Evolutionary conservation across 345 rosid genomes (phyloP), one percentile per base, ranked within the genome.

Genomic region (Trapa bicornis): DNA sequence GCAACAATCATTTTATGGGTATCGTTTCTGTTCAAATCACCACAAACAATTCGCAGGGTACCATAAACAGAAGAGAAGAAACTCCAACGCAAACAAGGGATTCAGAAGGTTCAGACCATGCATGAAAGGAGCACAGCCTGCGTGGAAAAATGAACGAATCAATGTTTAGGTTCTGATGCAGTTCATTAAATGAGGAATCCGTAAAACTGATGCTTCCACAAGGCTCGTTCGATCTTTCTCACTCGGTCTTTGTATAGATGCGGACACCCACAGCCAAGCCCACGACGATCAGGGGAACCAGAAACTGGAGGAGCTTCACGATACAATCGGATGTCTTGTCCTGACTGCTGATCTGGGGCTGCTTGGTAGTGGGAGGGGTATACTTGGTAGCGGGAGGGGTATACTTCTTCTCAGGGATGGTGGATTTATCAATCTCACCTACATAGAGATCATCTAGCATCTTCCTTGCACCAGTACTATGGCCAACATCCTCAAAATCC

Each of bases 401-500:
- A 73, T 87, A 86, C 67, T 69, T 78, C 65, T 68, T 73, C 80
- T 72, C 78, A 0, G 96, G 96, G 71, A 89, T 76, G 54, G 93
- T 87, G 38, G 87, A 73, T 43, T 87, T 15, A 68, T 91, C 93
- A 6, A 91, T 80, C 16, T 84, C 82, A 41, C 99, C 99, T 0
- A 91, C 79, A 14, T 81, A 86, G 78, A 71, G 81, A 72, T 91
- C 97, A 43, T 86, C 97, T 81, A 91, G 80, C 96, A 91, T 89
- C 4, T 92, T 89, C 70, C 79, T 84, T 3, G 99, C 99, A 29
- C 77, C 82, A 60, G 72, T 76, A 71, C 99, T 91, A 69, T 94
- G 99, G 13, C 96, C 99, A 15, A 94, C 93, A 76, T 94, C 96
- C 73, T 88, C 97, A 33, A 94, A 94, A 74, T 94, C 97, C 73